A percentile compares a stretch with the other conserved stretches of the same genome.
These are phyloP conservation scores for Globisporangium recalcitrans DNA, from an alignment of 352 stramenopile genomes.

Conservation along the genomic window DNA sequence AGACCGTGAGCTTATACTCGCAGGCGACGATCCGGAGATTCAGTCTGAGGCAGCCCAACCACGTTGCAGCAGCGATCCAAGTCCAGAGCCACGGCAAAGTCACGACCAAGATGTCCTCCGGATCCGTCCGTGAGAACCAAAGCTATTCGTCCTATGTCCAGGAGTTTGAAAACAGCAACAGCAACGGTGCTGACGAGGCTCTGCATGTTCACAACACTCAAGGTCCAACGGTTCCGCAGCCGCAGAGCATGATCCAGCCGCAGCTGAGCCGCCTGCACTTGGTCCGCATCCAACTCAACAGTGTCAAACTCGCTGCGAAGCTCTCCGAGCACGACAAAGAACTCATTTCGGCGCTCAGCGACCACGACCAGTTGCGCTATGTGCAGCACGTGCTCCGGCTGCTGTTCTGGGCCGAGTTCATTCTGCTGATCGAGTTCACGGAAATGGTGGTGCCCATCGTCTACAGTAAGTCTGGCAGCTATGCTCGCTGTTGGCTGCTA, in stretches of 20 bases:
- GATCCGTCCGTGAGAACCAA: background rate
- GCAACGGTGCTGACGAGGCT: background rate
- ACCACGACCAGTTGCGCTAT: background rate
- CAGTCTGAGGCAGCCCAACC: background rate
- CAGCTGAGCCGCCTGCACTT: background rate
- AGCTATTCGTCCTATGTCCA: background rate
- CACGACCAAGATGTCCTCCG: background rate
- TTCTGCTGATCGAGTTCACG: conserved; percentile 18
- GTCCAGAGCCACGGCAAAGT: background rate
- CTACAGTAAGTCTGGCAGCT: conserved; percentile 10
- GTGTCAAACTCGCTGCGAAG: background rate
- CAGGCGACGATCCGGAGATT: background rate
- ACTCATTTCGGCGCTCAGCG: background rate
- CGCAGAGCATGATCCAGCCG: background rate
- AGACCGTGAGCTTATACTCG: background rate
- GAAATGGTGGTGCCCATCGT: conserved; percentile 17
- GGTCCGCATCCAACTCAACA: background rate
- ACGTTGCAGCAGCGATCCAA: background rate
- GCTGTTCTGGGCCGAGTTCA: conserved; percentile 11
- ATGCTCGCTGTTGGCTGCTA: background rate
- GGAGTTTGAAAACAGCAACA: background rate
- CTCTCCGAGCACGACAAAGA: background rate
- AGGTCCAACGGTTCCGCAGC: background rate
- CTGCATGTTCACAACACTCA: background rate
- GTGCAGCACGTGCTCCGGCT: conserved; percentile 8